A percentile compares a stretch with the other conserved stretches of the same genome.
Evolutionary conservation across 2,329 filamentous ascomycete species (phyloP).

Genomic region (Hypoxylon sp.): DNA sequence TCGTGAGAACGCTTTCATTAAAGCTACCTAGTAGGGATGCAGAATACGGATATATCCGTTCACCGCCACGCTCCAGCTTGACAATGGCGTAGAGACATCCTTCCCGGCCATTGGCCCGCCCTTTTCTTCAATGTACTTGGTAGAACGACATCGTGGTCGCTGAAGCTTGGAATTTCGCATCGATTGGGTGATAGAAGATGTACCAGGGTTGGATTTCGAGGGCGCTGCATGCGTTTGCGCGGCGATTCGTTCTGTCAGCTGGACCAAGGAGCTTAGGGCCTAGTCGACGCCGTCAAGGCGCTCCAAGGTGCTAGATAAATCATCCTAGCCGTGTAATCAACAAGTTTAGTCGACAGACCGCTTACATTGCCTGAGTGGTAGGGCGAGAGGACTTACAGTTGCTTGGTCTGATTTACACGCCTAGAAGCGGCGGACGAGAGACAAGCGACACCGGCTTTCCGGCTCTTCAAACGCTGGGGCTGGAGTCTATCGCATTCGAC

Average conservation of each 20-base stretch:
- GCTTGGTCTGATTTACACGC: constrained; percentile 42
- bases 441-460: constrained; percentile 9
- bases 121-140: neutral
- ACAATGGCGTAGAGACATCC: constrained; percentile 21
- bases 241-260: constrained; percentile 34
- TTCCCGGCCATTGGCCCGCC: neutral
- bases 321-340: constrained; percentile 33
- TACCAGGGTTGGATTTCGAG: neutral
- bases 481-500: constrained; percentile 36
- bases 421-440: constrained; percentile 20
- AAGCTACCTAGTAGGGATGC: constrained; percentile 35
- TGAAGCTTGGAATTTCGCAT: neutral
- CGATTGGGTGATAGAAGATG: constrained; percentile 1
- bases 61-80: constrained; percentile 33
- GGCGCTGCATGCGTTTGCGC: constrained; percentile 20
- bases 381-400: constrained; percentile 31
- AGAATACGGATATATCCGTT: constrained; percentile 41
- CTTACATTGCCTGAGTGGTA: neutral
- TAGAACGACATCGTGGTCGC: constrained; percentile 10
- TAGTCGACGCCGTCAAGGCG: constrained; percentile 38
- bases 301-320: constrained; percentile 39
- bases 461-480: constrained; percentile 38
- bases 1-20: constrained; percentile 35
- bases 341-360: neutral
- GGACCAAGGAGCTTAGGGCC: constrained; percentile 28